Percentiles rank a stretch among this genome's conserved stretches.
These are phyloP conservation scores for Parastagonospora nodorum DNA, from an alignment of 2,329 filamentous ascomycete species.

Conservation along the genomic window DNA sequence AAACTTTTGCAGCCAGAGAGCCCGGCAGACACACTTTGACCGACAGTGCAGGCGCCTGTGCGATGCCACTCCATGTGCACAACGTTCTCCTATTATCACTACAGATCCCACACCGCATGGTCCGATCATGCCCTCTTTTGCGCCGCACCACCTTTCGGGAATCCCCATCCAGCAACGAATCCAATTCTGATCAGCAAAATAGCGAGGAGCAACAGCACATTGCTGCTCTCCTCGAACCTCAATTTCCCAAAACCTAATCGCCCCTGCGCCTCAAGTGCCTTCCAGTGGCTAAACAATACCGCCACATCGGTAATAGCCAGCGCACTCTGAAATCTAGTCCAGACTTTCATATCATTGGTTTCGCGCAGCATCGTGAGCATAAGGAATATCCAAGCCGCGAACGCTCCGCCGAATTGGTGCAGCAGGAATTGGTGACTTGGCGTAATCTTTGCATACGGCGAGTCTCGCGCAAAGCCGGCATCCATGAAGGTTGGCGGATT, in stretches of 20 bases:
- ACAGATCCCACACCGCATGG: too few relatives aligned
- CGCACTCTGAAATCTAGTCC: slow-evolving; percentile 5
- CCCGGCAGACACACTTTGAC: too few relatives aligned
- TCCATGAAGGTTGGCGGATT: slow-evolving; percentile 1
- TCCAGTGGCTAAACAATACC: slow-evolving; percentile 5
- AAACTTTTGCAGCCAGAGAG: too few relatives aligned
- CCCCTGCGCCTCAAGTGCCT: slow-evolving; percentile 6
- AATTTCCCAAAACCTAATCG: slow-evolving; percentile 2
- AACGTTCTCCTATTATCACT: too few relatives aligned
- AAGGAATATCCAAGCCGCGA: slow-evolving; percentile 3
- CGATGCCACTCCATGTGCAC: too few relatives aligned
- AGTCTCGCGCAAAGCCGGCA: slow-evolving; percentile 2
- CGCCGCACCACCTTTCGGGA: not conserved
- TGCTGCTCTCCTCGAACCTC: slow-evolving; percentile 4
- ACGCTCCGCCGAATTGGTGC: slow-evolving; percentile 7
- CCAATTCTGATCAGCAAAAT: slow-evolving; percentile 1
- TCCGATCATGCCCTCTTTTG: too few relatives aligned
- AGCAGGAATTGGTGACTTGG: slow-evolving; percentile 7
- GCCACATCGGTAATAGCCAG: slow-evolving; percentile 5
- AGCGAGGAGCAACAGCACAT: not conserved
- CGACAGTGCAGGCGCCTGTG: too few relatives aligned
- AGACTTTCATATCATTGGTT: slow-evolving; percentile 6
- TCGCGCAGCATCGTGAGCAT: slow-evolving; percentile 6
- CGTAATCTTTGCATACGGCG: slow-evolving; percentile 1
- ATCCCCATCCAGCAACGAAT: slow-evolving; percentile 4